Evolutionary conservation across 1,284 basidiomycete genomes (phyloP), one percentile per base, ranked within the genome.

Genomic region (Calocybe gambosa): DNA sequence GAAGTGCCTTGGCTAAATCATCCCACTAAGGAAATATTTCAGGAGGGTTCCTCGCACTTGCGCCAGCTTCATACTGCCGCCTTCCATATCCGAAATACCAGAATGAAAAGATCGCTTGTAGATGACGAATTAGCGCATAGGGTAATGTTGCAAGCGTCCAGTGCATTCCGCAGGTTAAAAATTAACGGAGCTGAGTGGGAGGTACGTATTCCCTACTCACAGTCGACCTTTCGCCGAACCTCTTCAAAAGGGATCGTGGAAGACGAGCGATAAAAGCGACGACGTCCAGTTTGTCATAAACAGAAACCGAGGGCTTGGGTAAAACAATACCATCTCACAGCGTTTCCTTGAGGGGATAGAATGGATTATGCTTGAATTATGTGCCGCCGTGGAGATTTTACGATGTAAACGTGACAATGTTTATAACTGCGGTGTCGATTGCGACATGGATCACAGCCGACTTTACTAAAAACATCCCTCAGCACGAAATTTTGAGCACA

Each of bases 121-220:
- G 50, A 57, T 28, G 46, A 55, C n/a, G 50, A 54, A 15, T 33
- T 54, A n/a, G 59, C 58, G 1, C 42, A 26, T 7, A 48, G 50
- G 9, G 55, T 63, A 19, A 52, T 67, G 44, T 48, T 48, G 9
- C 49, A 43, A 10, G 56, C 58, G 1, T 50, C 56, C 16, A 49
- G 54, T 20, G 49, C 53, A 10, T 46, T 69, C 12, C 56, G 58
- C 39, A 55, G 54, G 40, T 44, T 68, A 26, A 38, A 33, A 9
- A 46, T 68, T 7, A 62, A 67, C 40, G 61, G 54, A 5, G 47
- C 48, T 19, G 40, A 37, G 25, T 67, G 65, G 65, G 58, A 66
- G 61, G 67, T 65, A n/a, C 2, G 37, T n/a, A 25, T 12, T 36
- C 16, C 28, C 9, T n/a, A 16, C 50, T 40, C 34, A 35, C 34